phyloP scores from a whole-genome alignment of 441 rosid genomes.

The Pelargonium australe region DNA sequence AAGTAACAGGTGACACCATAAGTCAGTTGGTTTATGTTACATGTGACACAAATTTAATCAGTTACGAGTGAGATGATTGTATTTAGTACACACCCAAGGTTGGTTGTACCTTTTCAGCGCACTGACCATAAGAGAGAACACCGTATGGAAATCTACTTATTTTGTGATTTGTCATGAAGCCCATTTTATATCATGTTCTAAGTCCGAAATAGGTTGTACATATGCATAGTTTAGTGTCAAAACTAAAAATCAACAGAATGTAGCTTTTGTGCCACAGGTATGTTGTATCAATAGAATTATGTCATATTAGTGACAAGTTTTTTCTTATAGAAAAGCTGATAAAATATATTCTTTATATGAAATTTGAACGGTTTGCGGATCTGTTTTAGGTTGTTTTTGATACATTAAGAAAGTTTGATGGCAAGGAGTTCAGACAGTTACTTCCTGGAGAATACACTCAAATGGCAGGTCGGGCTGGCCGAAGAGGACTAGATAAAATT shows the following conservation, averaged over 20 bases:
- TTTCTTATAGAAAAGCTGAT: neutral
- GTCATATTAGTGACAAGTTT: neutral
- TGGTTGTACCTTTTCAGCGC: neutral
- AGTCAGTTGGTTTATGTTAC: neutral
- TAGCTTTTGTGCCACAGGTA: neutral
- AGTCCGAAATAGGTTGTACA: neutral
- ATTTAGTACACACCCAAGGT: neutral
- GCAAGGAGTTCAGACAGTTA: conserved; percentile 77
- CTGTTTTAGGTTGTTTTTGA: conserved; percentile 80
- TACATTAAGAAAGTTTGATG: conserved; percentile 89
- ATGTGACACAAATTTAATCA: neutral
- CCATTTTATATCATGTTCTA: neutral
- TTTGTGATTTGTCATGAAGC: neutral
- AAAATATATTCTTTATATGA: neutral
- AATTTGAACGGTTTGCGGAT: conserved; percentile 16
- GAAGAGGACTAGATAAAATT: conserved; percentile 94
- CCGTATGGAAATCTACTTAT: neutral
- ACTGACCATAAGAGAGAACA: neutral
- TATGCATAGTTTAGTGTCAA: neutral
- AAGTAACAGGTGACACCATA: neutral
- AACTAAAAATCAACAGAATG: neutral
- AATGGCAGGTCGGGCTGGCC: conserved; percentile 99
- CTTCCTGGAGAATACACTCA: conserved; percentile 99
- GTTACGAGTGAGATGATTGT: conserved; percentile 1
- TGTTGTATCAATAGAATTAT: neutral